Evolutionary conservation across 768 basidiomycete species (phyloP).

Genomic region (Atractiella rhizophila): DNA sequence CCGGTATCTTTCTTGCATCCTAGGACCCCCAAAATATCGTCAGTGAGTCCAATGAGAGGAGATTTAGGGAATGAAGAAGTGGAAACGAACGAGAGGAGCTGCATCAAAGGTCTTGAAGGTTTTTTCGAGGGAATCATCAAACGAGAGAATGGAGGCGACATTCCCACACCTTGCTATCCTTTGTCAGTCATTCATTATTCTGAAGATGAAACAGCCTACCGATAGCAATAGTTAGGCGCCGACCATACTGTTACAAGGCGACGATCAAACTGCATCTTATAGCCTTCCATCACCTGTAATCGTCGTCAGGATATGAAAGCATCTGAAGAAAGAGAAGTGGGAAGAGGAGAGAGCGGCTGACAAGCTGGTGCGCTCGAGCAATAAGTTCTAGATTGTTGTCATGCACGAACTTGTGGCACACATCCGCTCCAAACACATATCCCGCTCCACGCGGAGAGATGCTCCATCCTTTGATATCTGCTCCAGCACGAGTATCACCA

Average conservation of each 20-base stretch:
- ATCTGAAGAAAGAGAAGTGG: conserved; percentile 15
- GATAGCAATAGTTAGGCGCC: conserved; percentile 92
- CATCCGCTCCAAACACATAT: conserved; percentile 77
- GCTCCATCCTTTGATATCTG: conserved; percentile 84
- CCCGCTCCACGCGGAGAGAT: conserved; percentile 93
- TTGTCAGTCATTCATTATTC: neutral
- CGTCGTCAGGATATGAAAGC: conserved; percentile 10
- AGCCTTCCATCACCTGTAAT: conserved; percentile 23
- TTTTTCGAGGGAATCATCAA: conserved; percentile 76
- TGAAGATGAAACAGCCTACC: conserved; percentile 30
- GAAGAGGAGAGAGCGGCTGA: conserved; percentile 1
- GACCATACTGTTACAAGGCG: conserved; percentile 95
- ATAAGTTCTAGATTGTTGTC: conserved; percentile 81
- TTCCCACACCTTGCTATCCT: conserved; percentile 50
- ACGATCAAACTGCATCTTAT: conserved; percentile 83
- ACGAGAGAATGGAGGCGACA: conserved; percentile 74
- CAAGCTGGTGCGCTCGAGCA: conserved; percentile 87
- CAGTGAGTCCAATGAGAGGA: neutral
- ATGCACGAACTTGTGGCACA: conserved; percentile 69
- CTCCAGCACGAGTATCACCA: neutral
- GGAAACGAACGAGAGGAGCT: conserved; percentile 62
- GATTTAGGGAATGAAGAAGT: conserved; percentile 36
- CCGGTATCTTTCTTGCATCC: conserved; percentile 14
- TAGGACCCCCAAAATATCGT: neutral
- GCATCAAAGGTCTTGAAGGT: conserved; percentile 90